These are phyloP conservation scores for Neopestalotiopsis sp. DNA, from an alignment of 2,329 filamentous ascomycete genomes.

Conservation along the genomic window DNA sequence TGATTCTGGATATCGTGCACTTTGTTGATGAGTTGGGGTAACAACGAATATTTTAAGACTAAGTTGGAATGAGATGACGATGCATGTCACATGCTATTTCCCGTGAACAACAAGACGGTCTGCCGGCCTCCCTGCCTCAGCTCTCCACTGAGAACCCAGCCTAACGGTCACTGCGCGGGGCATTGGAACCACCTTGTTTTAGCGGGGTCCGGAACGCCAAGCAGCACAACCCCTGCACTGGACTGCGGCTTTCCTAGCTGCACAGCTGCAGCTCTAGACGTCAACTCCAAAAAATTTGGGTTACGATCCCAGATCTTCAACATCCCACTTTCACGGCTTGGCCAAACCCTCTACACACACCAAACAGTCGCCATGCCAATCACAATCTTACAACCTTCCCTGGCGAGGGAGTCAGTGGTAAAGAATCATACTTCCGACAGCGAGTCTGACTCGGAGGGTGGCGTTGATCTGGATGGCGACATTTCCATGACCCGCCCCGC, in stretches of 20 bases:
- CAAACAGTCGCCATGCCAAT: constrained; percentile 34
- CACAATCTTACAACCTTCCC: constrained; percentile 37
- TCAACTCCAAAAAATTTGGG: constrained; percentile 22
- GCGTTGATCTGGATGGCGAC: constrained; percentile 50
- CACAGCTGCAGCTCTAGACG: not conserved
- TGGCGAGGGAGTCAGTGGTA: constrained; percentile 18
- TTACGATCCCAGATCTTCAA: not conserved
- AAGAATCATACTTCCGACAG: constrained; percentile 21
- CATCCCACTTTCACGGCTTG: not conserved
- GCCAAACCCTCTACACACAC: constrained; percentile 4
- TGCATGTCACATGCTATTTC: constrained; percentile 12
- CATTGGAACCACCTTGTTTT: not conserved
- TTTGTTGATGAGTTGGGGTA: not conserved
- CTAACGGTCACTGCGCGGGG: constrained; percentile 2
- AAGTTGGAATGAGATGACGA: not conserved
- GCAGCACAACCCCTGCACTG: not conserved
- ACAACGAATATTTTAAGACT: not conserved
- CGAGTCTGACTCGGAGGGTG: constrained; percentile 49
- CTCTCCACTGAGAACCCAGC: constrained; percentile 12
- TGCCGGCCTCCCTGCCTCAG: not conserved
- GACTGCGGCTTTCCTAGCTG: not conserved
- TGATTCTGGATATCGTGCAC: not conserved
- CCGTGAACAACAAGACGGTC: not conserved
- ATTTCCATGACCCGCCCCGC: constrained; percentile 46
- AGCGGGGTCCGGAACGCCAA: constrained; percentile 12